A percentile compares a stretch with the other conserved stretches of the same genome.
These are phyloP conservation scores for Cladosporium sp. DNA, from an alignment of 2,329 filamentous ascomycete species.

Conservation along the genomic window DNA sequence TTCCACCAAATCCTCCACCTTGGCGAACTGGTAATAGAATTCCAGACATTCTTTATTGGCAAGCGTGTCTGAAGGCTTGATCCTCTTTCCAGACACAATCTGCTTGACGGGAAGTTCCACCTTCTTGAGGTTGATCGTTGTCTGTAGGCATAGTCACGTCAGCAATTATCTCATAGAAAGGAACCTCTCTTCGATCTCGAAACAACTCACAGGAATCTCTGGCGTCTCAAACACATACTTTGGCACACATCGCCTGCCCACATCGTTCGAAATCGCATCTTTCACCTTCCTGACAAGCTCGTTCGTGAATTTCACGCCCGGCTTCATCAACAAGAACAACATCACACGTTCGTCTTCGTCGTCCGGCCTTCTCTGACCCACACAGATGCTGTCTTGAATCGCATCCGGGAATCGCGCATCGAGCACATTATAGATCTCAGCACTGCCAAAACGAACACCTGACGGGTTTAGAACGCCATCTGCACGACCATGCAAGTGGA, in stretches of 20 bases:
- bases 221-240: slow-evolving; percentile 73
- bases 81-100: slow-evolving; percentile 68
- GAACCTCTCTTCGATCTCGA: background rate
- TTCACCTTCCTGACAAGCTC: slow-evolving; percentile 57
- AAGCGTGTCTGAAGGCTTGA: slow-evolving; percentile 72
- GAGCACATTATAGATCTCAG: slow-evolving; percentile 73
- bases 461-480: slow-evolving; percentile 78
- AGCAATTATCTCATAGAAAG: background rate
- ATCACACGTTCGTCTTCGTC: slow-evolving; percentile 57
- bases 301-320: slow-evolving; percentile 52
- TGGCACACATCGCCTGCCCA: slow-evolving; percentile 71
- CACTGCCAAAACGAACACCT: slow-evolving; percentile 72
- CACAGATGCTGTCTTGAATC: slow-evolving; percentile 69
- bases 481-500: slow-evolving; percentile 64
- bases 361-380: slow-evolving; percentile 65
- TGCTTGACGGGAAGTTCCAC: slow-evolving; percentile 81
- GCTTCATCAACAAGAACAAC: slow-evolving; percentile 56
- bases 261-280: slow-evolving; percentile 58
- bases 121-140: slow-evolving; percentile 79
- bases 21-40: slow-evolving; percentile 74
- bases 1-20: slow-evolving; percentile 56
- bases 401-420: slow-evolving; percentile 59
- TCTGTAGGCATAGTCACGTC: slow-evolving; percentile 40
- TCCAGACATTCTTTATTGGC: slow-evolving; percentile 70
- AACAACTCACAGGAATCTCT: slow-evolving; percentile 66